Evolutionary conservation across 1,284 basidiomycete species (phyloP).

Genomic region (Cystobasidium pallidum): DNA sequence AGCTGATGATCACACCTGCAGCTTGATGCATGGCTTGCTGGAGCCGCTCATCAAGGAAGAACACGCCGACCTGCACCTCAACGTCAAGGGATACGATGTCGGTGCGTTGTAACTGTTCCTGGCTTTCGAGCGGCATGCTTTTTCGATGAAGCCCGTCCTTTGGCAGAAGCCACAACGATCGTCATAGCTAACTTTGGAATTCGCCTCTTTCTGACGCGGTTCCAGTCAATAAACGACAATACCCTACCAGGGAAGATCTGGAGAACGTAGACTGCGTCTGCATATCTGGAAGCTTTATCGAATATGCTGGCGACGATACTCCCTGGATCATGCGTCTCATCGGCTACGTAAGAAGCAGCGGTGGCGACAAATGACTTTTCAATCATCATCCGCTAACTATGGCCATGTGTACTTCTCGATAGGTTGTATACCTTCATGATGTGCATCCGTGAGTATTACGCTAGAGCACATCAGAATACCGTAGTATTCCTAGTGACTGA

Average conservation of each 20-base stretch:
- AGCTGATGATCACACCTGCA: background rate
- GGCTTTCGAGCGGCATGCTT: background rate
- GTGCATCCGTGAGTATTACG: constrained; percentile 43
- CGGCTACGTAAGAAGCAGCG: constrained; percentile 61
- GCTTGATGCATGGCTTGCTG: constrained; percentile 49
- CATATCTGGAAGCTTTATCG: constrained; percentile 51
- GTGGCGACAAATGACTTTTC: constrained; percentile 59
- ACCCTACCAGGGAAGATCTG: constrained; percentile 48
- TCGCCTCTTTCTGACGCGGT: constrained; percentile 5
- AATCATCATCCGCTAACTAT: background rate
- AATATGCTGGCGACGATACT: constrained; percentile 49
- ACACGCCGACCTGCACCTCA: constrained; percentile 41
- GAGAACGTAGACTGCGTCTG: constrained; percentile 49
- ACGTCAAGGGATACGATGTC: constrained; percentile 42
- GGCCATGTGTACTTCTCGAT: background rate
- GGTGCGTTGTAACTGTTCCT: constrained; percentile 5
- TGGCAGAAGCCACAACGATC: constrained; percentile 8
- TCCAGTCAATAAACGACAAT: constrained; percentile 48
- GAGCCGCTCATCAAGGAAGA: constrained; percentile 48
- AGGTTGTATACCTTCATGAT: constrained; percentile 50
- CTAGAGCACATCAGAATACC: background rate
- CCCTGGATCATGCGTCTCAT: constrained; percentile 52
- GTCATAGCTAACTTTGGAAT: background rate
- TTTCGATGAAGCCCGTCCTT: background rate
- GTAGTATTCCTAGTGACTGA: no score